A percentile compares a stretch with the other conserved stretches of the same genome.
These are phyloP conservation scores for Krasilnikovozyma curviuscula DNA, from an alignment of 768 basidiomycete species.

Conservation along the genomic window DNA sequence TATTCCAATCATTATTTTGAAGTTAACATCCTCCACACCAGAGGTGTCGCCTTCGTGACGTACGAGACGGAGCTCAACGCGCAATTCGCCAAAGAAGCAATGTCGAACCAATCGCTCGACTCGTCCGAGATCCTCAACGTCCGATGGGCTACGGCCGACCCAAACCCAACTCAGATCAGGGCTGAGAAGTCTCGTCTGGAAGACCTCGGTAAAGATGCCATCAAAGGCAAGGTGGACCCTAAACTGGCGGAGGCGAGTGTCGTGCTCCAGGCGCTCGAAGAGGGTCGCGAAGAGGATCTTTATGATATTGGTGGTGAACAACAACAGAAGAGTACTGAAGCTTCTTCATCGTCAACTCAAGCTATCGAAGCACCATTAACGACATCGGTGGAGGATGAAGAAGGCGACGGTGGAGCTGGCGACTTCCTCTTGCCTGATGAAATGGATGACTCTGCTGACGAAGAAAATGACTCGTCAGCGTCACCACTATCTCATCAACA, in stretches of 20 bases:
- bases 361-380: slow-evolving; percentile 10
- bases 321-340: slow-evolving; percentile 29
- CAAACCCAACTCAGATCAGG: slow-evolving; percentile 76
- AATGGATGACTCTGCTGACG: slow-evolving; percentile 25
- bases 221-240: slow-evolving; percentile 62
- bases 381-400: background rate
- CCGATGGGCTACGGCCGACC: slow-evolving; percentile 97
- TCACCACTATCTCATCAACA: slow-evolving; percentile 23
- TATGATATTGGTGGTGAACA: slow-evolving; percentile 27
- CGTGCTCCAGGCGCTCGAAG: slow-evolving; percentile 69
- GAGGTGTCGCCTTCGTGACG: slow-evolving; percentile 92
- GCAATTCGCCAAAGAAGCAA: slow-evolving; percentile 93
- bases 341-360: slow-evolving; percentile 15
- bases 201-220: slow-evolving; percentile 67
- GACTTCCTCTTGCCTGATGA: too few relatives aligned
- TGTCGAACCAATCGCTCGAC: slow-evolving; percentile 95
- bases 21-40: slow-evolving; percentile 82
- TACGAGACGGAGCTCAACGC: slow-evolving; percentile 69
- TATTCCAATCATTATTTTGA: background rate
- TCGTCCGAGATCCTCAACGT: slow-evolving; percentile 96
- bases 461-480: slow-evolving; percentile 16
- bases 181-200: slow-evolving; percentile 67
- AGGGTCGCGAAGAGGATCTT: slow-evolving; percentile 35
- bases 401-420: slow-evolving; percentile 20
- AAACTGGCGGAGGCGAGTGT: slow-evolving; percentile 76